Evolutionary conservation across 2,329 filamentous ascomycete genomes (phyloP).

Genomic region (Phialemoniopsis sp.): DNA sequence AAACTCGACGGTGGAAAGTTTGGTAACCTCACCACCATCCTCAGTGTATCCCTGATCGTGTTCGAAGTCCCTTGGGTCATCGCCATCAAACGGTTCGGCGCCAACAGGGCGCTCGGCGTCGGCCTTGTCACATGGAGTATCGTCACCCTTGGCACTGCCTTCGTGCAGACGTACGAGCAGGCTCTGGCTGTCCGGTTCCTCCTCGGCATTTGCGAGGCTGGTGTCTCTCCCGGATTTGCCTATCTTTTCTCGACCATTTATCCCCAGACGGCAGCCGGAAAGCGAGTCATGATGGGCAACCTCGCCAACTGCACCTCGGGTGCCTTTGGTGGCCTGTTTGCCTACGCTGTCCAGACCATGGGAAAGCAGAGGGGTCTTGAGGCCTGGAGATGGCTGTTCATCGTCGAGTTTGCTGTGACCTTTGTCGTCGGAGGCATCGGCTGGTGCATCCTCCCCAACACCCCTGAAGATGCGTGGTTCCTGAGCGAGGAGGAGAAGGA

Average conservation of each 20-base stretch:
- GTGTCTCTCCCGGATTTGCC: constrained; percentile 17
- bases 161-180: constrained; percentile 7
- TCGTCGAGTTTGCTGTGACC: constrained; percentile 24
- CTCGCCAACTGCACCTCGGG: constrained; percentile 15
- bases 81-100: constrained; percentile 6
- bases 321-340: constrained; percentile 13
- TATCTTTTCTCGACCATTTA: constrained; percentile 24
- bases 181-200: constrained; percentile 6
- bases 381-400: constrained; percentile 44
- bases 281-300: constrained; percentile 15
- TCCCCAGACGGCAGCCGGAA: constrained; percentile 18
- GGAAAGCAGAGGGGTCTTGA: constrained; percentile 34
- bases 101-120: constrained; percentile 3
- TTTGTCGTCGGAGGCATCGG: constrained; percentile 2
- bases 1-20: constrained; percentile 4
- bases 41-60: constrained; percentile 6
- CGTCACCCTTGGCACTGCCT: constrained; percentile 6
- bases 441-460: background rate
- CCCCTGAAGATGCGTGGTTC: constrained; percentile 5
- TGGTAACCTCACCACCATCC: constrained; percentile 8
- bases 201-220: constrained; percentile 16
- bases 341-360: constrained; percentile 22
- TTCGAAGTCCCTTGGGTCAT: constrained; percentile 8
- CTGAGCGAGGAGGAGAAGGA: constrained; percentile 5
- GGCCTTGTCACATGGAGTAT: constrained; percentile 4